Evolutionary conservation across 257 asterid genomes (phyloP), one percentile per base, ranked within the genome.

Genomic region (Paraleonurus japonicus): DNA sequence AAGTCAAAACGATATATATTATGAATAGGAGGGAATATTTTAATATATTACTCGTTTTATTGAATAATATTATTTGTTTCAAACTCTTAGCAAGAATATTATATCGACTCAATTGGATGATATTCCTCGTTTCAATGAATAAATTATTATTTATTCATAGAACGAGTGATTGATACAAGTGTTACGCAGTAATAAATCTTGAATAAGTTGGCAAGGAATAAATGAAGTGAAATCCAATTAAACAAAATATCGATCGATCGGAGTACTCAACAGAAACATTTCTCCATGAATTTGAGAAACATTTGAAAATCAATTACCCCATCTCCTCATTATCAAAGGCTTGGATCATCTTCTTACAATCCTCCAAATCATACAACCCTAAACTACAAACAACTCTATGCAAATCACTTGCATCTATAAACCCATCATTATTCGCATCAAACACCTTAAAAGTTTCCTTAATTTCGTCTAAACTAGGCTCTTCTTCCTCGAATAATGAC

Each of bases 401-500:
- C 74, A 84, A 59, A 75, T 87, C 92, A 61, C 32, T 10, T 0
- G 78, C 88, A 50, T 87, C 86, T 48, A 84, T 77, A 19, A 81
- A 84, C 22, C 86, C 86, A 74, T 87, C 86, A 27, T 70, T 72
- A 24, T 81, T 80, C 35, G 54, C 78, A 45, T 87, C 92, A 61
- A 81, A 84, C 75, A 84, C 82, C 4, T 64, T 17, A 67, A 84
- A 87, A 20, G 75, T 61, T 60, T 74, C 73, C 83, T 81, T 75
- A 50, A 82, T 78, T 28, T 84, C 88, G 19, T 59, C 81, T 59
- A 75, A 48, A 58, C 81, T 77, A 0, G 87, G 84, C 58, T 82
- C 83, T 48, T 81, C 78, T 50, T 70, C 80, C 20, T 78, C 82
- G 10, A 81, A 81, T 76, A 81, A 65, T 11, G 32, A 45, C 41